Conservation (phyloP, 169 alveolate genomes). For the Babesia ovata region DNA sequence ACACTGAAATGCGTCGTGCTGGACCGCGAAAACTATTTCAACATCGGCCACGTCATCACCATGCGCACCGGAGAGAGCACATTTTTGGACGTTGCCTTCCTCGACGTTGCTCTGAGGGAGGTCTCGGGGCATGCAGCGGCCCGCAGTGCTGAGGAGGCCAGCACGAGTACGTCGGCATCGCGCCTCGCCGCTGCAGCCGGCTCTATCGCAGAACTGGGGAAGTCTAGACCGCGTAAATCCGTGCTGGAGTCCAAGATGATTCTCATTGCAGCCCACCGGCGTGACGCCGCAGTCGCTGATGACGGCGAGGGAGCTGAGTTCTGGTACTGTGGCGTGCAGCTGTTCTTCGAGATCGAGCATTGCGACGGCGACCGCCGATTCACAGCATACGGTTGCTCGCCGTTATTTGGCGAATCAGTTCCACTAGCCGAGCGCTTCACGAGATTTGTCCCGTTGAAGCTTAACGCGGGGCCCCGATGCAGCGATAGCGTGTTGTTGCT, state of each 20-base stretch:
- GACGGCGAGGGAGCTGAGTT: conserved; percentile 13
- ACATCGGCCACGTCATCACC: conserved; percentile 51
- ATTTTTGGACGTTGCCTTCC: conserved; percentile 55
- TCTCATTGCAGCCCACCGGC: conserved; percentile 13
- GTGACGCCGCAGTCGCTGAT: conserved; percentile 1
- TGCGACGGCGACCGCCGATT: conserved; percentile 29
- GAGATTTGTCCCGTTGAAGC: conserved; percentile 50
- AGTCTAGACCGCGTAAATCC: not conserved
- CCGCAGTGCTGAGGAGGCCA: not conserved
- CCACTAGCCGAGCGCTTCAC: conserved; percentile 17
- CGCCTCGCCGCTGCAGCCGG: conserved; percentile 4
- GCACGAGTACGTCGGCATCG: not conserved
- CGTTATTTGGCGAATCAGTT: conserved; percentile 61
- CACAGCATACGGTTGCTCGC: conserved; percentile 49
- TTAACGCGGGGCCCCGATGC: conserved; percentile 11
- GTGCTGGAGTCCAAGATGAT: conserved; percentile 52
- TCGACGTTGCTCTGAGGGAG: conserved; percentile 14
- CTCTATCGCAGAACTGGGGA: not conserved
- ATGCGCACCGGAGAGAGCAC: conserved; percentile 50
- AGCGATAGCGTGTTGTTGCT: conserved; percentile 50
- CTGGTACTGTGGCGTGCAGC: conserved; percentile 59
- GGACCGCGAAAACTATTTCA: conserved; percentile 43
- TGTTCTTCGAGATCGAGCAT: conserved; percentile 59
- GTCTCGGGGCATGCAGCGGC: not conserved
- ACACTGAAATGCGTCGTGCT: conserved; percentile 55